phyloP scores from a whole-genome alignment of 371 early-diverging fungal species.

The Apophysomyces elegans region DNA sequence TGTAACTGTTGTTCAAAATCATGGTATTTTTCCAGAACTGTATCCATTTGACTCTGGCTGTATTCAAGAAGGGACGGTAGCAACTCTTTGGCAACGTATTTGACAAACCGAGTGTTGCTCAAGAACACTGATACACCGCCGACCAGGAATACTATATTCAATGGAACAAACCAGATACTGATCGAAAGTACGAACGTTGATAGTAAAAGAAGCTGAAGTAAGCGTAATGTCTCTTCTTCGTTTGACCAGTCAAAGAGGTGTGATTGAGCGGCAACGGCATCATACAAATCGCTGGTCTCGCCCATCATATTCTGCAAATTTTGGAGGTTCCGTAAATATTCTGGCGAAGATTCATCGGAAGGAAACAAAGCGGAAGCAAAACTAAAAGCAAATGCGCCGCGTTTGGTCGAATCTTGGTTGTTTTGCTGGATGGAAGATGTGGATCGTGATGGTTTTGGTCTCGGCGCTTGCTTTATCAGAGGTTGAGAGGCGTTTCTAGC shows the following conservation, averaged over 20 bases:
- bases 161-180: slow-evolving; percentile 39
- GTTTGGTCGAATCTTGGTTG: not conserved
- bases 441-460: slow-evolving; percentile 1
- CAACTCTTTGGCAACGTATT: slow-evolving; percentile 37
- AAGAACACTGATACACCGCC: slow-evolving; percentile 39
- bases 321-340: slow-evolving; percentile 47
- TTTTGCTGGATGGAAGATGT: slow-evolving; percentile 9
- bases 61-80: slow-evolving; percentile 32
- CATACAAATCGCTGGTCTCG: slow-evolving; percentile 46
- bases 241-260: slow-evolving; percentile 46
- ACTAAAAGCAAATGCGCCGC: slow-evolving; percentile 13
- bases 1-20: slow-evolving; percentile 33
- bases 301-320: slow-evolving; percentile 58
- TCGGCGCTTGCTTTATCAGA: slow-evolving; percentile 6
- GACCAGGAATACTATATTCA: slow-evolving; percentile 28
- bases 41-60: slow-evolving; percentile 22
- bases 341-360: slow-evolving; percentile 47
- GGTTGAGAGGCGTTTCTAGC: not conserved
- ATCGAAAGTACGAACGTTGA: slow-evolving; percentile 21
- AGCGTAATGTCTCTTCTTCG: slow-evolving; percentile 35
- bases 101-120: slow-evolving; percentile 45
- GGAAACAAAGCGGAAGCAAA: slow-evolving; percentile 33
- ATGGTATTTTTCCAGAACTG: slow-evolving; percentile 16
- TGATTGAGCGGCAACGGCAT: slow-evolving; percentile 27
- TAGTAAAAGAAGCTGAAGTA: slow-evolving; percentile 36